A percentile compares a stretch with the other conserved stretches of the same genome.
These are phyloP conservation scores for Blastobotrys peoriensis DNA, from an alignment of 805 yeast genomes.

Conservation along the genomic window DNA sequence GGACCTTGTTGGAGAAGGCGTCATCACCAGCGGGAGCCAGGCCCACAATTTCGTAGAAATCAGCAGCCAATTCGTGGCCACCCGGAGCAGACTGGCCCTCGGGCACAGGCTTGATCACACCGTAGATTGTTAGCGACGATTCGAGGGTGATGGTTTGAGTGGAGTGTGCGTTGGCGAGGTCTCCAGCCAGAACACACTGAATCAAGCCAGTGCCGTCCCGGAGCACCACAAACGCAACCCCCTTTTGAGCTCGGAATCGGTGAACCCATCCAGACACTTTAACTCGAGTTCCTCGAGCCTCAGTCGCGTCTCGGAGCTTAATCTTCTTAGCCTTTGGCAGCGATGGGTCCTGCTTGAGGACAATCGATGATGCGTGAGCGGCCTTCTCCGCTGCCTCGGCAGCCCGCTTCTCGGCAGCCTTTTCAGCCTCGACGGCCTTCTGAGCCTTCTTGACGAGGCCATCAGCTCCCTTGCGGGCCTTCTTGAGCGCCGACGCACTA, in stretches of 20 bases:
- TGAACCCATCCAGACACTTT: slow-evolving; percentile 92
- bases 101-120: slow-evolving; percentile 76
- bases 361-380: slow-evolving; percentile 73
- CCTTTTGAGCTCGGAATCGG: slow-evolving; percentile 88
- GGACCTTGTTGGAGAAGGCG: slow-evolving; percentile 88
- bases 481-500: slow-evolving; percentile 85
- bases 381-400: slow-evolving; percentile 69
- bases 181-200: slow-evolving; percentile 85
- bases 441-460: slow-evolving; percentile 78
- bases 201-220: slow-evolving; percentile 94
- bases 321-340: slow-evolving; percentile 63
- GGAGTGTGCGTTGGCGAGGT: slow-evolving; percentile 83
- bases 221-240: slow-evolving; percentile 79
- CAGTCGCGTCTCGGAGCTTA: slow-evolving; percentile 55
- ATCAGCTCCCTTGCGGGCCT: slow-evolving; percentile 94
- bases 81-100: slow-evolving; percentile 98
- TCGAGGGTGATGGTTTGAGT: slow-evolving; percentile 84
- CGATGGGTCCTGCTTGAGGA: slow-evolving; percentile 64
- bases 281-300: slow-evolving; percentile 62
- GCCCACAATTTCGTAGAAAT: slow-evolving; percentile 83
- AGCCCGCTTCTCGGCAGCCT: slow-evolving; percentile 49
- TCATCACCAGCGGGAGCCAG: slow-evolving; percentile 96
- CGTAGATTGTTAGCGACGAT: slow-evolving; percentile 73
- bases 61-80: slow-evolving; percentile 88
- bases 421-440: slow-evolving; percentile 50